phyloP scores from a whole-genome alignment of 108 stramenopile species.

The Bacterosira constricta region DNA sequence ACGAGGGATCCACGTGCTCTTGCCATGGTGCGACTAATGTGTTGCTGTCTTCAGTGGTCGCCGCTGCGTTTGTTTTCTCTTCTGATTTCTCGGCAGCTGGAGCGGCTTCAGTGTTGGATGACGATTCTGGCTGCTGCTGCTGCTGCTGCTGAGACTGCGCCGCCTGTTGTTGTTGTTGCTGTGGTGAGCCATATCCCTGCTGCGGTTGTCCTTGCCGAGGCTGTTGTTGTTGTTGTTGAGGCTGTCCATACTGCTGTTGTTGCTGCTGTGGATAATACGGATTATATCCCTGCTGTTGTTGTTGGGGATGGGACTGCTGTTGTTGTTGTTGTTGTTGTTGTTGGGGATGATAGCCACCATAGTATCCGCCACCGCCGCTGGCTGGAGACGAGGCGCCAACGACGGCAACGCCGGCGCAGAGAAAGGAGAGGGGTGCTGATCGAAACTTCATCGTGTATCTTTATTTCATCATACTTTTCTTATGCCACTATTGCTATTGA shows the following conservation, averaged over 20 bases:
- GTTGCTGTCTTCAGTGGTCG: background rate
- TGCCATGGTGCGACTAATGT: constrained; percentile 65
- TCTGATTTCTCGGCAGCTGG: constrained; percentile 5
- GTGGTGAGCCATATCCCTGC: constrained; percentile 24
- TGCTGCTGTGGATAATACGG: constrained; percentile 23
- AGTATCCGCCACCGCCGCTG: constrained; percentile 8
- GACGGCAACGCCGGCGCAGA: background rate
- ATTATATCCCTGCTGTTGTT: constrained; percentile 2
- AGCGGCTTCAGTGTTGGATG: no score
- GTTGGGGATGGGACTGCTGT: background rate
- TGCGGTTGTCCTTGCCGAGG: constrained; percentile 20
- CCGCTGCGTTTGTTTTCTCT: background rate
- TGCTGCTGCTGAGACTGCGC: constrained; percentile 1
- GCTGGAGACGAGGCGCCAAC: constrained; percentile 3
- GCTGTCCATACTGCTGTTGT: constrained; percentile 10
- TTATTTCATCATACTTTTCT: no score
- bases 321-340: constrained; percentile 3
- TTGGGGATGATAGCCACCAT: constrained; percentile 8
- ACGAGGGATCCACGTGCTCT: constrained; percentile 76
- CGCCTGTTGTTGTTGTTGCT: constrained; percentile 9
- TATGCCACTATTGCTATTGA: no score
- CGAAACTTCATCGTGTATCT: constrained; percentile 14
- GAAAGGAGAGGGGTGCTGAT: background rate
- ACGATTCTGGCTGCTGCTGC: background rate
- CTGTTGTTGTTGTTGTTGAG: constrained; percentile 30